Base-by-base conservation (phyloP, 2,329 filamentous ascomycete species). In the Apiospora kogelbergensis region DNA sequence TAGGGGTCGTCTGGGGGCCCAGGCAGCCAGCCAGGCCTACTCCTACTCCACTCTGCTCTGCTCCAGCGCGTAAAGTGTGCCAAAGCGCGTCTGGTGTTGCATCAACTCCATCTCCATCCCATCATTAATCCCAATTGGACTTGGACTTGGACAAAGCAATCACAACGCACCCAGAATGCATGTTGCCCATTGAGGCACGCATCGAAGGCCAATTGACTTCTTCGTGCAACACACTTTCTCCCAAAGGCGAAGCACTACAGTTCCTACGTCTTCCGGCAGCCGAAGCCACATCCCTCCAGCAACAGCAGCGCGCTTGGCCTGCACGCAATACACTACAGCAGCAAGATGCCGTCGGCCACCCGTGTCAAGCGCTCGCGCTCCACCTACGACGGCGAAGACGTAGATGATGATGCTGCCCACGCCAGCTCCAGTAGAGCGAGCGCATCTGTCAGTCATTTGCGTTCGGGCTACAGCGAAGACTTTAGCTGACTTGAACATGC, bases 281-380 rank as follows among this genome's bases (percentile, higher is more conserved):
- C 30, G 63, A 64, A 24, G 33, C 24, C 7, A 24, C 33, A 9
- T 41, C 33, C 22, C 40, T 57, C 33, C 48, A 33, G 13, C 48
- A 33, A 20, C 17, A 57, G 7, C n/a, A n/a, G 48, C 26, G 26
- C 2, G 33, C 48, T 15, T 37, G 48, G 15, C 17, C 26, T n/a
- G 17, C 20, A 9, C 53, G 17, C 10, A 15, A 44, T 33, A 30
- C 15, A n/a, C n/a, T 9, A 65, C 24, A 46, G 44, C 42, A 40
- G 15, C 67, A 46, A 44, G 20, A 79, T 79, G 77, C 75, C 77
- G 24, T 71, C 77, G 37, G 71, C 72, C 44, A 71, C 69, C 42
- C 64, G 69, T 13, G 69, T 74, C 30, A 88, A 88, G 76, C 83
- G 85, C 71, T 78, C 80, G 57, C 79, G 73, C 65, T 77, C 73